Conservation (phyloP, 495 filamentous ascomycete species). For the Penicillium alfredii region DNA sequence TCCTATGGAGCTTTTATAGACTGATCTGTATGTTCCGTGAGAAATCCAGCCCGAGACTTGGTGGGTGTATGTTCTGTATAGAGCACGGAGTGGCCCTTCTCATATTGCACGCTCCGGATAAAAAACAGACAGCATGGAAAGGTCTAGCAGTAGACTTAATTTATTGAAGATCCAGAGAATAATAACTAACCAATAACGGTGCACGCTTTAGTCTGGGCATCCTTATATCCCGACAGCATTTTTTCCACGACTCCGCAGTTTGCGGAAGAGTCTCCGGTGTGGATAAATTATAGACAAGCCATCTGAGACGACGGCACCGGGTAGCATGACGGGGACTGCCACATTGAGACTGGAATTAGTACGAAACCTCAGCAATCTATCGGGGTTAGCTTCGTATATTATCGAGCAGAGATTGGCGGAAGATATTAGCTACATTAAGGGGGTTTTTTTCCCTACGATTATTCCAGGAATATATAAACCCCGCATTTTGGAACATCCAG, state of each 20-base stretch:
- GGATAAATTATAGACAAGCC: conserved; percentile 3
- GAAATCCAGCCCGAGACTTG: background rate
- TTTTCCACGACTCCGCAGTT: conserved; percentile 21
- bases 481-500: conserved; percentile 1
- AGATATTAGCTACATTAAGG: no score
- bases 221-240: background rate
- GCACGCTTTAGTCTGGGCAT: no score
- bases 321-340: conserved; percentile 1
- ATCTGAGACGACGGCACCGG: conserved; percentile 14
- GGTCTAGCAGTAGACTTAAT: no score
- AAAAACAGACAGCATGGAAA: background rate
- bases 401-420: background rate
- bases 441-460: no score
- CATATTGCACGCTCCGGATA: conserved; percentile 8
- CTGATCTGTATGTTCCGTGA: no score
- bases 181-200: no score
- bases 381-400: background rate
- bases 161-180: no score
- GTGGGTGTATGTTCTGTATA: conserved; percentile 14
- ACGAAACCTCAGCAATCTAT: background rate
- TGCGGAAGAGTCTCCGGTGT: conserved; percentile 16
- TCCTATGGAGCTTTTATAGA: conserved; percentile 2
- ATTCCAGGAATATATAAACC: conserved; percentile 5
- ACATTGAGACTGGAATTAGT: conserved; percentile 2
- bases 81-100: conserved; percentile 19